phyloP scores from a whole-genome alignment of 257 asterid species.

The Forsythia suspensa region DNA sequence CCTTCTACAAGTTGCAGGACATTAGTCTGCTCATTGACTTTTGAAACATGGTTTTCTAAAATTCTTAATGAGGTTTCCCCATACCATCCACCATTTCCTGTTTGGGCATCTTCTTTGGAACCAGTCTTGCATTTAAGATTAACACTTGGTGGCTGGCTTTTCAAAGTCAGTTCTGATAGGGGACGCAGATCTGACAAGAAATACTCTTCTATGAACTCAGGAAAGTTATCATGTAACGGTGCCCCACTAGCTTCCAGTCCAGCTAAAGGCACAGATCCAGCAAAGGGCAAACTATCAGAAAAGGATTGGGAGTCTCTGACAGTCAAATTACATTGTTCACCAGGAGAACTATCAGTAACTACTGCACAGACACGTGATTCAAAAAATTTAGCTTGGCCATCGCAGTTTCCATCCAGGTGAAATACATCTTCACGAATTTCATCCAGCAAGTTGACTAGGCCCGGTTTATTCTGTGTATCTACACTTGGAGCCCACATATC shows the following conservation, averaged over 20 bases:
- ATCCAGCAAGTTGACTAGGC: slow-evolving; percentile 67
- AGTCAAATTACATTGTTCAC: slow-evolving; percentile 24
- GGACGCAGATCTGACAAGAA: slow-evolving; percentile 74
- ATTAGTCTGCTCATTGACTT: slow-evolving; percentile 42
- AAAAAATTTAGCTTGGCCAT: slow-evolving; percentile 48
- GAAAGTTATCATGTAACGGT: slow-evolving; percentile 42
- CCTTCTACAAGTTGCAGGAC: slow-evolving; percentile 27
- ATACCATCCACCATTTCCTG: slow-evolving; percentile 76
- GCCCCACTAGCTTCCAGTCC: slow-evolving; percentile 39
- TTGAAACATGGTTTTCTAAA: slow-evolving; percentile 77
- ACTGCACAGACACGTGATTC: slow-evolving; percentile 39
- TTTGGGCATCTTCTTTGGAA: slow-evolving; percentile 38
- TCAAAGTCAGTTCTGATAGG: slow-evolving; percentile 52
- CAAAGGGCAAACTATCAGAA: slow-evolving; percentile 22
- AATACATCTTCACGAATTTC: slow-evolving; percentile 84
- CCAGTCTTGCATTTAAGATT: slow-evolving; percentile 30
- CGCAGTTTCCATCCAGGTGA: slow-evolving; percentile 48
- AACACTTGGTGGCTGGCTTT: slow-evolving; percentile 42
- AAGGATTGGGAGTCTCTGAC: slow-evolving; percentile 21
- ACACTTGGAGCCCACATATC: slow-evolving; percentile 37
- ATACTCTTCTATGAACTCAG: slow-evolving; percentile 82
- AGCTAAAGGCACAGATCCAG: slow-evolving; percentile 25
- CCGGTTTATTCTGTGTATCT: slow-evolving; percentile 35
- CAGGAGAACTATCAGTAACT: slow-evolving; percentile 41
- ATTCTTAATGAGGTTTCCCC: slow-evolving; percentile 52